Conservation (phyloP, 139 green algal genomes). For the Picochlorum sp. region DNA sequence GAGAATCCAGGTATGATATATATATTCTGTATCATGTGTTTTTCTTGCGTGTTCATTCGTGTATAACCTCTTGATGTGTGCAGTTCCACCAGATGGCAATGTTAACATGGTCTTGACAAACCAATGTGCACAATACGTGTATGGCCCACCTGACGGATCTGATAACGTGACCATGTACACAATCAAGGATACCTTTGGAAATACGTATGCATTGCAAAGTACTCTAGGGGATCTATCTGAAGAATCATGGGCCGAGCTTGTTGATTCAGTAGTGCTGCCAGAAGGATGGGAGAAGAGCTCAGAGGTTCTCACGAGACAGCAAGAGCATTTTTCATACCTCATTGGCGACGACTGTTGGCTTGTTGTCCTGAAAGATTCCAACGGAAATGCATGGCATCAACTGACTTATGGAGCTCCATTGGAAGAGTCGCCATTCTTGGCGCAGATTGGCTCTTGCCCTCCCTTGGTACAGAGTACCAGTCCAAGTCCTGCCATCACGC, state of each 20-base stretch:
- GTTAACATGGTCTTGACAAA: background rate
- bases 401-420: background rate
- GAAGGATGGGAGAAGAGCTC: background rate
- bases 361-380: background rate
- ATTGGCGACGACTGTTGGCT: background rate
- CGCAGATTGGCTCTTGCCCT: too few relatives aligned
- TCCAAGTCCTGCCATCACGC: too few relatives aligned
- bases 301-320: background rate
- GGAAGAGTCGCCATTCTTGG: slow-evolving; percentile 1
- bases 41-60: too few relatives aligned
- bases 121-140: background rate
- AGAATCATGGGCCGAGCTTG: background rate
- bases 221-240: background rate
- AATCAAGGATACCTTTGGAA: background rate
- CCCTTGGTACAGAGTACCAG: too few relatives aligned
- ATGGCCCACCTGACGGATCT: background rate
- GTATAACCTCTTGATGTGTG: too few relatives aligned
- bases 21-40: too few relatives aligned
- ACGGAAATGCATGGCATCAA: slow-evolving; percentile 1
- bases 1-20: too few relatives aligned
- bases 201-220: background rate
- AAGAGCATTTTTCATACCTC: background rate
- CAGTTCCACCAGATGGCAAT: background rate
- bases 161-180: background rate
- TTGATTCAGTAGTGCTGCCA: background rate